Base-by-base conservation (phyloP, 805 yeast species). In the Wickerhamiella siamensis region DNA sequence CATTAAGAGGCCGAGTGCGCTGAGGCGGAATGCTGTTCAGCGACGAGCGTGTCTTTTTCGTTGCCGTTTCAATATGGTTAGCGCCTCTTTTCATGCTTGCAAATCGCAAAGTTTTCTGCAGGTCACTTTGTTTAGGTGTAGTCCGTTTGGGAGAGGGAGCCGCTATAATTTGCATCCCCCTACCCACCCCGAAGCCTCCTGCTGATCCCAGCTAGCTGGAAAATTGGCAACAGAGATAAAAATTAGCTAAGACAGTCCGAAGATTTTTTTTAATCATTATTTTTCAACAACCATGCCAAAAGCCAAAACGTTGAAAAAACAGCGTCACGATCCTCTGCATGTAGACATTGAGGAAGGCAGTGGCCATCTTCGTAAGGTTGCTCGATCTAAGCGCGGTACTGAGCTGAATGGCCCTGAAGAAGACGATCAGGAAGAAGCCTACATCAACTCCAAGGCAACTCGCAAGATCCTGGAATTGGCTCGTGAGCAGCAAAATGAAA, bases 391-490 rank as follows among this genome's bases (percentile, higher is more conserved):
- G 39, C 46, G 50, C 24, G 58, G 56, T 31, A 65, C 62, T 41
- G 43, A 38, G 33, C 29, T 41, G 6, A 43, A 38, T 6, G 66
- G 60, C 22, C 65, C 57, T 12, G 60, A 55, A 5, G 63, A 58
- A 15, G 73, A 69, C 10, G 71, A 67, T 44, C 63, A 67, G 31
- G 77, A 70, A 20, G 86, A 77, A 37, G 76, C 70, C 35, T 79
- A 64, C 51, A 69, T 91, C 32, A 95, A 88, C 64, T 81, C 96
- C 16, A 67, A 75, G 16, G 65, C 83, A 24, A 83, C 96, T 1
- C 70, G 93, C 60, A 83, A 75, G 62, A 87, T 91, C 60, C 67
- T 91, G 50, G 83, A 81, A 58, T 68, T 91, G 47, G 99, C 98
- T 16, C 77, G 73, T 52, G 88, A 81, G 54, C 99, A 91, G 64